phyloP scores from a whole-genome alignment of 2,329 filamentous ascomycete species.

The Macrophomina pseudophaseolina region DNA sequence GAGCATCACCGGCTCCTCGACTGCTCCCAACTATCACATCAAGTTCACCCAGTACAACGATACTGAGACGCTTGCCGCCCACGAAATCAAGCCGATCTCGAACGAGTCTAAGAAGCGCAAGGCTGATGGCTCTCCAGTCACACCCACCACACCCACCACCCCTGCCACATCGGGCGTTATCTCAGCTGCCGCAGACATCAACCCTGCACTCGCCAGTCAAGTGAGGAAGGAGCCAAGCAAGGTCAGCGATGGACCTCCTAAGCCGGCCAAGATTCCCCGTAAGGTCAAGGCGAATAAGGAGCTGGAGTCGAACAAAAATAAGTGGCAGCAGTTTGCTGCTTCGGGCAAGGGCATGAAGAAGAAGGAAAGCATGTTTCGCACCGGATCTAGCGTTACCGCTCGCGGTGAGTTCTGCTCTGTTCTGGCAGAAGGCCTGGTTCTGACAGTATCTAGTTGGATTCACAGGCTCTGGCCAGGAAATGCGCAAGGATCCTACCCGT shows the following conservation, averaged over 20 bases:
- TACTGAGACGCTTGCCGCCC: conserved; percentile 72
- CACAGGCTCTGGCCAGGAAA: conserved; percentile 90
- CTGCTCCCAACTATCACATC: conserved; percentile 89
- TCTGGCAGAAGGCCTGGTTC: conserved; percentile 28
- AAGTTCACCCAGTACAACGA: conserved; percentile 93
- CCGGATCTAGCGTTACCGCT: conserved; percentile 82
- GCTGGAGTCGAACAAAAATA: conserved; percentile 86
- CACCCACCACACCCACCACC: conserved; percentile 49
- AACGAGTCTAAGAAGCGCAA: conserved; percentile 69
- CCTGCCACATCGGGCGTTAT: conserved; percentile 59
- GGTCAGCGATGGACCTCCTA: conserved; percentile 61
- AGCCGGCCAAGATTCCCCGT: conserved; percentile 71
- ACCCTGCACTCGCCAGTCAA: conserved; percentile 68
- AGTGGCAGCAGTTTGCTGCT: conserved; percentile 90
- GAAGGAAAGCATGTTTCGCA: conserved; percentile 97
- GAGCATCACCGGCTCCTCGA: conserved; percentile 89
- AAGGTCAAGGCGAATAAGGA: conserved; percentile 89
- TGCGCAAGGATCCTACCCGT: conserved; percentile 88
- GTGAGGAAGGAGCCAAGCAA: conserved; percentile 69
- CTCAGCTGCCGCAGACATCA: conserved; percentile 69
- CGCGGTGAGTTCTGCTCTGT: conserved; percentile 66
- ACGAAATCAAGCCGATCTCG: conserved; percentile 40
- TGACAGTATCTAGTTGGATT: conserved; percentile 75
- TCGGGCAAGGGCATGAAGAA: conserved; percentile 70
- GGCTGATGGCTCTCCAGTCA: conserved; percentile 73